Percentiles rank a stretch among this genome's conserved stretches.
Evolutionary conservation across 2,329 filamentous ascomycete genomes (phyloP).

Genomic region (Myriosclerotinia duriaeana): DNA sequence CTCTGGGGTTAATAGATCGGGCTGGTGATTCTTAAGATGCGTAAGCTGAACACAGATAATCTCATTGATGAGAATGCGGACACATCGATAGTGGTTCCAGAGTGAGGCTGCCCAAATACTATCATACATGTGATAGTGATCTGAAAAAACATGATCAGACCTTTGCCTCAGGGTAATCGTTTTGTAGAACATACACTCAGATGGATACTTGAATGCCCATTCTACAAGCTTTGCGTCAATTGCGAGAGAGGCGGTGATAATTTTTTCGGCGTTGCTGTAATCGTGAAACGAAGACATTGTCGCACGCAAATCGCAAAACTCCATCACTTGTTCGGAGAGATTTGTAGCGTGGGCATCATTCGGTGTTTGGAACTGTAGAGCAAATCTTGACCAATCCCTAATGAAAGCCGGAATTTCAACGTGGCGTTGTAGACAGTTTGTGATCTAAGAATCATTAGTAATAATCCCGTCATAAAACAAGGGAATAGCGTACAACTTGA

Average conservation of each 20-base stretch:
- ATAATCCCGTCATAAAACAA: background rate
- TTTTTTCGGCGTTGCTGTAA: constrained; percentile 30
- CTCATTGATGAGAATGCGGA: constrained; percentile 36
- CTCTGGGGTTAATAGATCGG: constrained; percentile 11
- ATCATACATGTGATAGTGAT: constrained; percentile 36
- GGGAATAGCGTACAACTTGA: constrained; percentile 31
- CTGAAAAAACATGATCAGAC: constrained; percentile 33
- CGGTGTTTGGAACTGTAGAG: constrained; percentile 28
- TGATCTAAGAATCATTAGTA: constrained; percentile 45
- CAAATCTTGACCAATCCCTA: constrained; percentile 45
- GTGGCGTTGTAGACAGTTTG: constrained; percentile 52
- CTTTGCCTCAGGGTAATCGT: constrained; percentile 27
- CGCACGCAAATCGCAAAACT: constrained; percentile 33
- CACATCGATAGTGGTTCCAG: constrained; percentile 37
- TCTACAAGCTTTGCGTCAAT: constrained; percentile 31
- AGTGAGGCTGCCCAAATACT: constrained; percentile 33
- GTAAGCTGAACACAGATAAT: constrained; percentile 32
- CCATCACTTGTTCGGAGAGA: constrained; percentile 43
- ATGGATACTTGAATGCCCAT: constrained; percentile 28
- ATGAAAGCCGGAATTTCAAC: constrained; percentile 51
- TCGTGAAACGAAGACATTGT: constrained; percentile 34
- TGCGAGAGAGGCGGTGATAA: constrained; percentile 26
- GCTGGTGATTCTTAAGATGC: constrained; percentile 27
- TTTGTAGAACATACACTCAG: constrained; percentile 28
- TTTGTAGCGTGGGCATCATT: constrained; percentile 42